These are phyloP conservation scores for Trichosporon inkin DNA, from an alignment of 1,284 basidiomycete genomes.

Conservation along the genomic window DNA sequence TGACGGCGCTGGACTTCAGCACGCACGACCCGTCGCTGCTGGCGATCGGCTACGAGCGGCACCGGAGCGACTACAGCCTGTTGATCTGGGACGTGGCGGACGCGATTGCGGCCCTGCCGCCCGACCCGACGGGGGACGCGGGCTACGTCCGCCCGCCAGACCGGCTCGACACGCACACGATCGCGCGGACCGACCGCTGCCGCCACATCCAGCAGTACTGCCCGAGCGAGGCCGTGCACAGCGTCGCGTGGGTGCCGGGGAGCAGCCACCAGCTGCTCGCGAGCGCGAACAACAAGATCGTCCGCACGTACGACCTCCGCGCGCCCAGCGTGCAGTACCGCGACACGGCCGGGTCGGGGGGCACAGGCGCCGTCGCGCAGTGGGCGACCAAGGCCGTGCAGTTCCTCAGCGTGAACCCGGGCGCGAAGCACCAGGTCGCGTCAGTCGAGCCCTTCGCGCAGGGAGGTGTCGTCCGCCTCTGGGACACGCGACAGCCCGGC, in stretches of 20 bases:
- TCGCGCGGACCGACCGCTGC: conserved; percentile 12
- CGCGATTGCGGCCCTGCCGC: conserved; percentile 25
- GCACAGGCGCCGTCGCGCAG: conserved; percentile 19
- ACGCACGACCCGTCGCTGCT: conserved; percentile 40
- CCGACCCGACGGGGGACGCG: conserved; percentile 18
- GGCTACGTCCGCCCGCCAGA: conserved; percentile 12
- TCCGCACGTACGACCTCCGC: conserved; percentile 43
- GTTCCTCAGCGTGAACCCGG: conserved; percentile 34
- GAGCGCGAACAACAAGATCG: conserved; percentile 36
- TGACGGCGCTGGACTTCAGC: conserved; percentile 44
- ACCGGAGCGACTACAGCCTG: conserved; percentile 46
- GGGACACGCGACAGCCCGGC: conserved; percentile 41
- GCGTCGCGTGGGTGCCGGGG: conserved; percentile 31
- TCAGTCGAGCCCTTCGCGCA: conserved; percentile 35
- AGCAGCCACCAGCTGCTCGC: conserved; percentile 32
- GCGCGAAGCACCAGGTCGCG: conserved; percentile 32
- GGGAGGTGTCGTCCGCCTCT: conserved; percentile 38
- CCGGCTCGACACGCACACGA: conserved; percentile 16
- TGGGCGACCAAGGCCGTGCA: conserved; percentile 43
- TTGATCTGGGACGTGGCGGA: conserved; percentile 48
- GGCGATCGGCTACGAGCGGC: conserved; percentile 45
- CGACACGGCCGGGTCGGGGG: conserved; percentile 7
- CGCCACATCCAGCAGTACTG: conserved; percentile 48
- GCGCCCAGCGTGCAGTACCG: conserved; percentile 19
- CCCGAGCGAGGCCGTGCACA: conserved; percentile 42